Percentiles rank a stretch among this genome's conserved stretches.
phyloP scores from a whole-genome alignment of 257 asterid species.

The Solanum okadae region DNA sequence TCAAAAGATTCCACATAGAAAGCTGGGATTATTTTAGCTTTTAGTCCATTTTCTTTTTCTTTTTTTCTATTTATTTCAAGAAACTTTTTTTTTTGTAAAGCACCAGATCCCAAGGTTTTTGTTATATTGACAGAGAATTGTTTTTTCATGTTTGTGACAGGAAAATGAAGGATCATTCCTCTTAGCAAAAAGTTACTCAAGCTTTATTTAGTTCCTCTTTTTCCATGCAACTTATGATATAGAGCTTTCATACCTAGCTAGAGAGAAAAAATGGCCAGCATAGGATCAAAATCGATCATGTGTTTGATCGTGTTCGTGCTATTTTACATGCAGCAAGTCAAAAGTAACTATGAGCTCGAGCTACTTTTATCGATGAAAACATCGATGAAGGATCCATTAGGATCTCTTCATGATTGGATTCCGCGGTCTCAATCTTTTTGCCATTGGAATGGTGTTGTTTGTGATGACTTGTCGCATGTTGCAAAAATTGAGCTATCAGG shows the following conservation, averaged over 20 bases:
- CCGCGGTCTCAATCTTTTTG: slow-evolving; percentile 35
- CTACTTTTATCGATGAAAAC: slow-evolving; percentile 44
- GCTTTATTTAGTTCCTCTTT: slow-evolving; percentile 1
- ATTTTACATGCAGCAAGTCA: slow-evolving; percentile 28
- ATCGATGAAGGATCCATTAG: slow-evolving; percentile 39
- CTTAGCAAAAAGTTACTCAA: slow-evolving; percentile 16
- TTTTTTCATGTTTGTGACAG: slow-evolving; percentile 23
- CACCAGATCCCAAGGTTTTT: slow-evolving; percentile 43
- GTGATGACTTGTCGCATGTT: slow-evolving; percentile 45
- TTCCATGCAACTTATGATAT: neutral
- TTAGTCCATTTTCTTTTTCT: neutral
- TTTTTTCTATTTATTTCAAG: neutral
- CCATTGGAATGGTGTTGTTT: slow-evolving; percentile 64
- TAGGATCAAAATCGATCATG: slow-evolving; percentile 9
- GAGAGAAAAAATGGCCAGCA: slow-evolving; percentile 22
- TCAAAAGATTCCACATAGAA: slow-evolving; percentile 26
- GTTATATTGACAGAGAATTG: slow-evolving; percentile 6
- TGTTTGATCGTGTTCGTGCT: slow-evolving; percentile 15
- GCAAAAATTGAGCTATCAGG: slow-evolving; percentile 46
- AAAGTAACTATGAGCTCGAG: slow-evolving; percentile 27
- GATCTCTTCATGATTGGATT: slow-evolving; percentile 47
- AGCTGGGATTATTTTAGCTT: slow-evolving; percentile 22
- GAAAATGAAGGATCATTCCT: slow-evolving; percentile 24
- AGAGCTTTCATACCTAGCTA: neutral
- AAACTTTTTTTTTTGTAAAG: neutral